phyloP scores from a whole-genome alignment of 192 early-diverging fungal genomes.

The Helicostylum pulchrum region DNA sequence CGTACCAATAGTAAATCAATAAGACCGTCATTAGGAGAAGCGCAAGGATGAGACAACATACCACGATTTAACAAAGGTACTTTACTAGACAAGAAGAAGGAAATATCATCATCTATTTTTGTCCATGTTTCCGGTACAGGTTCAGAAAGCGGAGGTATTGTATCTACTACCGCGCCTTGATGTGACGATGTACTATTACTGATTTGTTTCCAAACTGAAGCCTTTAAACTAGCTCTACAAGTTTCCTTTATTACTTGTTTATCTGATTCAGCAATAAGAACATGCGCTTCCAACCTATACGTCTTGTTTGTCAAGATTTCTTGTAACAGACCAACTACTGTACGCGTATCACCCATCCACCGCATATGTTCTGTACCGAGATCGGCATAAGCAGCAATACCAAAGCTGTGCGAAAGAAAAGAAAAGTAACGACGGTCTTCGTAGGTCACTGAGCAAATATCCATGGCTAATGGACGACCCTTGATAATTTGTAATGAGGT shows the following conservation, averaged over 20 bases:
- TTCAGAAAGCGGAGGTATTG: constrained; percentile 27
- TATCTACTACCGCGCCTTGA: not conserved
- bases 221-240: constrained; percentile 24
- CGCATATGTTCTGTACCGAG: constrained; percentile 52
- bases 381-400: constrained; percentile 55
- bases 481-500: constrained; percentile 43
- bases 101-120: constrained; percentile 39
- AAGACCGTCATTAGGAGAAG: constrained; percentile 51
- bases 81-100: constrained; percentile 47
- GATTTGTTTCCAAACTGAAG: not conserved
- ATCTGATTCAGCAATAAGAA: constrained; percentile 43
- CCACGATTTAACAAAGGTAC: constrained; percentile 46
- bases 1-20: constrained; percentile 47
- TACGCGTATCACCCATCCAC: constrained; percentile 58
- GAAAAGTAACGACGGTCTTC: constrained; percentile 45
- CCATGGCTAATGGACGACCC: constrained; percentile 48
- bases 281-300: constrained; percentile 38
- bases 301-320: constrained; percentile 37
- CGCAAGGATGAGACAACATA: constrained; percentile 43
- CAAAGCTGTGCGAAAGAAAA: constrained; percentile 56
- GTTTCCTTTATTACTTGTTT: constrained; percentile 37
- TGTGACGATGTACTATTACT: no score
- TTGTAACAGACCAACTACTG: constrained; percentile 41
- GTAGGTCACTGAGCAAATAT: constrained; percentile 55
- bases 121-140: constrained; percentile 45